Percentiles rank a stretch among this genome's conserved stretches.
These are phyloP conservation scores for Lenzites betulinus DNA, from an alignment of 768 basidiomycete genomes.

Conservation along the genomic window DNA sequence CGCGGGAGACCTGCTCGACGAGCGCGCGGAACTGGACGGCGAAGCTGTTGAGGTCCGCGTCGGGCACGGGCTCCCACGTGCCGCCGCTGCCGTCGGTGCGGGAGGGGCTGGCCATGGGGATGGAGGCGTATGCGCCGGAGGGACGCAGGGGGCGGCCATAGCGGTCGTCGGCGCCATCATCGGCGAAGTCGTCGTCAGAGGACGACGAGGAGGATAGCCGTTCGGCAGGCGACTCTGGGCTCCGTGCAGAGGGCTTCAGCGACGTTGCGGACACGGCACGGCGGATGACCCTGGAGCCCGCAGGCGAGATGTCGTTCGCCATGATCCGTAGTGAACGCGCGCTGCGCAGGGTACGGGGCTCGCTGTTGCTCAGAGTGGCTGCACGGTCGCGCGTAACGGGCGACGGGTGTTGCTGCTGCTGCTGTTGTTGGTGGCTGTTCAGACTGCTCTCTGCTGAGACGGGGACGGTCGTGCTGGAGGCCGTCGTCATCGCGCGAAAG, in stretches of 20 bases:
- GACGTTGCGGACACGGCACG: slow-evolving; percentile 15
- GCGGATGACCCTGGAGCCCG: slow-evolving; percentile 20
- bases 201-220: slow-evolving; percentile 11
- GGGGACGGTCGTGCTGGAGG: slow-evolving; percentile 17
- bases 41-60: slow-evolving; percentile 45
- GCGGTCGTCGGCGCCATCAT: slow-evolving; percentile 8
- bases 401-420: not conserved
- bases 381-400: slow-evolving; percentile 10
- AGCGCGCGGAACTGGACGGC: slow-evolving; percentile 53
- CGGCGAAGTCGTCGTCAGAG: slow-evolving; percentile 16
- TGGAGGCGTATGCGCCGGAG: slow-evolving; percentile 19
- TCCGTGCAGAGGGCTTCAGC: not conserved
- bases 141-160: slow-evolving; percentile 15
- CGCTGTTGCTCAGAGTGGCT: slow-evolving; percentile 17
- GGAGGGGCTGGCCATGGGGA: slow-evolving; percentile 4
- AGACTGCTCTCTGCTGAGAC: slow-evolving; percentile 4
- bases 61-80: slow-evolving; percentile 18
- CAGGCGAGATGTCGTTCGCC: slow-evolving; percentile 14
- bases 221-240: slow-evolving; percentile 3
- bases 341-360: slow-evolving; percentile 24
- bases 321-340: slow-evolving; percentile 23
- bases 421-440: not conserved
- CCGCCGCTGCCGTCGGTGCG: not conserved
- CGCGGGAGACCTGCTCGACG: slow-evolving; percentile 51
- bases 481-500: slow-evolving; percentile 23